Evolutionary conservation across 345 rosid species (phyloP), one percentile per base, ranked within the genome.

Genomic region (Syzygium grande): DNA sequence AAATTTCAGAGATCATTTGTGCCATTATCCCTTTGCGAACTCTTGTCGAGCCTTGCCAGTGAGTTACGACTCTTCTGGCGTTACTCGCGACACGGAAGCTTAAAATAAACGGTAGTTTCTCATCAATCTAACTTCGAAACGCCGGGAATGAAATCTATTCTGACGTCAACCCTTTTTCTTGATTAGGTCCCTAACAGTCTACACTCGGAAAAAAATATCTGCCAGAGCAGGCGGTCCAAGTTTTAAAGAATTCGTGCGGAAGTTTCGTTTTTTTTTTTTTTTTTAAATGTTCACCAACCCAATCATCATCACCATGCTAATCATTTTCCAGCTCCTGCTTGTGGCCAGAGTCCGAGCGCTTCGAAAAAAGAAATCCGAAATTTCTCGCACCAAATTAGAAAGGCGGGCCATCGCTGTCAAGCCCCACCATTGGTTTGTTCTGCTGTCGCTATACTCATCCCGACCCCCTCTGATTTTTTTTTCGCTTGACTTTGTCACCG

Each of bases 391-490:
- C 83, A 73, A 38, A 73, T 38, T 11, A 1, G 85, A 55, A 7
- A 84, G 85, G 51, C 85, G 19, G 51, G 52, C 61, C 77, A 43
- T 87, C 88, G 7, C 73, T 6, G 84, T 80, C 88, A 43, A 10
- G 9, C 53, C 19, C 22, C 11, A 58, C n/a, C 22, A 58, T 55
- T 55, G 29, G 88, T 87, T 87, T 80, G 88, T 54, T 87, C 85
- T 80, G 85, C 73, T 87, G 85, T 87, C 88, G 65, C 85, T 87
- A 51, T 87, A 79, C 49, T 52, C 63, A 52, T 43, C 63, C 63
- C 84, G 52, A 34, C 49, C 43, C 43, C 88, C 46, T 53, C 80
- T 79, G 22, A 5, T 43, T 17, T 68, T 73, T 55, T 38, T 73
- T 9, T 34, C 2, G 83, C 49, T 53, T 87, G 84, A 53, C 56